Conservation (phyloP, 208 protist species). For the Sergeia podlipaevii region DNA sequence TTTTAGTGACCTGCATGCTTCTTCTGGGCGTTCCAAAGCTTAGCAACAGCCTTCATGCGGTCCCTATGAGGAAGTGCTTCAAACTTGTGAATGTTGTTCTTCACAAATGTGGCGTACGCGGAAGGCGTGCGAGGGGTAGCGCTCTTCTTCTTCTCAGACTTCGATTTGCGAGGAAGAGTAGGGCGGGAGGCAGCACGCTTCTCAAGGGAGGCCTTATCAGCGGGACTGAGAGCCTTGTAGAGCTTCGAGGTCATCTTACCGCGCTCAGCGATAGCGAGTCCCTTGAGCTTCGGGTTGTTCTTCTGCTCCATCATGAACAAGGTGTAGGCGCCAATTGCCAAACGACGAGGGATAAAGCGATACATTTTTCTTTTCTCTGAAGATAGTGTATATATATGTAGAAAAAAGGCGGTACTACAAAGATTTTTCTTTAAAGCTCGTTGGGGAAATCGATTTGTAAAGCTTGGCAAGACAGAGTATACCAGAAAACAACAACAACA, state of each 20-base stretch:
- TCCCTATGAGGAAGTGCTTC: constrained; percentile 66
- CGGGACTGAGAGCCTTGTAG: constrained; percentile 60
- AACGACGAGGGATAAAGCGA: constrained; percentile 47
- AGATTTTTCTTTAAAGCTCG: constrained; percentile 4
- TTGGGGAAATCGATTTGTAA: not conserved
- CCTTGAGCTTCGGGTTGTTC: constrained; percentile 74
- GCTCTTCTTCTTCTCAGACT: constrained; percentile 22
- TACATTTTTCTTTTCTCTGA: constrained; percentile 38
- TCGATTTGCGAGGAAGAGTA: constrained; percentile 15
- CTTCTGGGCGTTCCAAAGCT: constrained; percentile 83
- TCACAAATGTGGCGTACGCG: constrained; percentile 72
- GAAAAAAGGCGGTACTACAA: constrained; percentile 10
- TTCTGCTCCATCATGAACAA: constrained; percentile 89
- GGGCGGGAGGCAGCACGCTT: constrained; percentile 61
- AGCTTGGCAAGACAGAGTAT: constrained; percentile 1
- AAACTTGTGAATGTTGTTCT: constrained; percentile 74
- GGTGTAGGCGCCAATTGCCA: constrained; percentile 71
- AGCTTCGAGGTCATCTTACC: constrained; percentile 75
- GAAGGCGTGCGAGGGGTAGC: constrained; percentile 20
- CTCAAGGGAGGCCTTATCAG: constrained; percentile 45
- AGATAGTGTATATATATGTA: constrained; percentile 13
- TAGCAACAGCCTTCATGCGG: constrained; percentile 79
- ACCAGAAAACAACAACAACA: constrained; percentile 2
- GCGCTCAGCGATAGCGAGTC: constrained; percentile 62
- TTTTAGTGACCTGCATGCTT: constrained; percentile 14